These are phyloP conservation scores for Lactuca sativa DNA, from an alignment of 129 eudicot species.

Conservation along the genomic window DNA sequence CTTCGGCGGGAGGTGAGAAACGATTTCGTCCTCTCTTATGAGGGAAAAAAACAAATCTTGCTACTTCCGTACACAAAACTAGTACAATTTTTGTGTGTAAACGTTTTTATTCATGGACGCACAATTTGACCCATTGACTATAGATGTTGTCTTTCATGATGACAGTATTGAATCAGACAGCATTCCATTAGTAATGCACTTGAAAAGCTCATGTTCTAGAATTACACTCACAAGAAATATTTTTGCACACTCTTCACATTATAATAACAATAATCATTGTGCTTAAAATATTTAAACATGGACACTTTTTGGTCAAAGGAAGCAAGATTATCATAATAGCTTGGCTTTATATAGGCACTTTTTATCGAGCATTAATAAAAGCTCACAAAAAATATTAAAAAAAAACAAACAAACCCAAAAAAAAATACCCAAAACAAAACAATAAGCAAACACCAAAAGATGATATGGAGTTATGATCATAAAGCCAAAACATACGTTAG, in stretches of 20 bases:
- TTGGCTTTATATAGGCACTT: conserved; percentile 16
- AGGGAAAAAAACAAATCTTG: not conserved
- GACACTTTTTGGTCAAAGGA: conserved; percentile 30
- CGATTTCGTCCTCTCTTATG: not conserved
- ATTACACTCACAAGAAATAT: conserved; percentile 6
- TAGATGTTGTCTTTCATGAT: not conserved
- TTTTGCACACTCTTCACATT: not conserved
- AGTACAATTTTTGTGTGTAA: not conserved
- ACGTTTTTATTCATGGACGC: not conserved
- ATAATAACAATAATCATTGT: conserved; percentile 17
- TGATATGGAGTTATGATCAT: conserved; percentile 18
- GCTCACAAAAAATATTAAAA: not conserved
- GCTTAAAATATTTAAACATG: not conserved
- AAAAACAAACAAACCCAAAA: no score
- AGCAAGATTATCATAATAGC: conserved; percentile 9
- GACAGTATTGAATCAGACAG: not conserved
- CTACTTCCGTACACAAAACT: conserved; percentile 1
- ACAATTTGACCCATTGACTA: not conserved
- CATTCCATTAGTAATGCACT: not conserved
- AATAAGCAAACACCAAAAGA: conserved; percentile 10
- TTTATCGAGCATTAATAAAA: conserved; percentile 1
- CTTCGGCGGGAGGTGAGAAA: no score
- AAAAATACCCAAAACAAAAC: not conserved
- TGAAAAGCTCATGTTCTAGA: conserved; percentile 18
- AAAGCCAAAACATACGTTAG: not conserved